Conservation (phyloP, 352 stramenopile species). For the Globisporangium nunn region DNA sequence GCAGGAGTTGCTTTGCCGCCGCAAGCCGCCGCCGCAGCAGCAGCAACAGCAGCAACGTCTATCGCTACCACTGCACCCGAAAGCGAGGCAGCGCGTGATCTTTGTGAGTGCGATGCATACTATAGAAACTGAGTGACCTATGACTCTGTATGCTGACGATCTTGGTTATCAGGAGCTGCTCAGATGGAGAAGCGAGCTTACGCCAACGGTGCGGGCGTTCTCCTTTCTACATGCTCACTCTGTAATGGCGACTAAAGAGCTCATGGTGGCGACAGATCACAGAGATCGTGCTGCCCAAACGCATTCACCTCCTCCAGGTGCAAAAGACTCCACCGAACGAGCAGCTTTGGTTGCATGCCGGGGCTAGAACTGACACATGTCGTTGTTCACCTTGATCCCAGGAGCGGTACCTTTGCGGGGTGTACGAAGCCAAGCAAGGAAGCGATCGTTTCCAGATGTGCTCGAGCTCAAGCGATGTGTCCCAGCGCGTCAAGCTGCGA, state of each 20-base stretch:
- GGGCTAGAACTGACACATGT: neutral
- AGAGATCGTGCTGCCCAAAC: slow-evolving; percentile 15
- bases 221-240: too few species aligned
- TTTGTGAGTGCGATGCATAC: slow-evolving; percentile 8
- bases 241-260: neutral
- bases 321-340: neutral
- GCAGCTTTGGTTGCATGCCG: neutral
- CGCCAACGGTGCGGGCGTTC: slow-evolving; percentile 3
- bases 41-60: neutral
- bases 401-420: slow-evolving; percentile 13
- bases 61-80: slow-evolving; percentile 23
- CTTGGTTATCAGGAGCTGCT: slow-evolving; percentile 18
- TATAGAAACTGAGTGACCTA: neutral
- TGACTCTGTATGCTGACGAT: neutral
- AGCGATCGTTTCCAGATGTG: neutral
- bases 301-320: slow-evolving; percentile 26
- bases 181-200: slow-evolving; percentile 12
- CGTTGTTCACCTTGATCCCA: neutral
- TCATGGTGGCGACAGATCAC: slow-evolving; percentile 1
- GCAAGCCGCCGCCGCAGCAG: too few species aligned
- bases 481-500: slow-evolving; percentile 1
- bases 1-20: too few species aligned
- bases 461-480: neutral
- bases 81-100: slow-evolving; percentile 29
- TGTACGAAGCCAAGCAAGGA: slow-evolving; percentile 26